Conservation (phyloP, 1,284 basidiomycete species). For the Chiua sp. region DNA sequence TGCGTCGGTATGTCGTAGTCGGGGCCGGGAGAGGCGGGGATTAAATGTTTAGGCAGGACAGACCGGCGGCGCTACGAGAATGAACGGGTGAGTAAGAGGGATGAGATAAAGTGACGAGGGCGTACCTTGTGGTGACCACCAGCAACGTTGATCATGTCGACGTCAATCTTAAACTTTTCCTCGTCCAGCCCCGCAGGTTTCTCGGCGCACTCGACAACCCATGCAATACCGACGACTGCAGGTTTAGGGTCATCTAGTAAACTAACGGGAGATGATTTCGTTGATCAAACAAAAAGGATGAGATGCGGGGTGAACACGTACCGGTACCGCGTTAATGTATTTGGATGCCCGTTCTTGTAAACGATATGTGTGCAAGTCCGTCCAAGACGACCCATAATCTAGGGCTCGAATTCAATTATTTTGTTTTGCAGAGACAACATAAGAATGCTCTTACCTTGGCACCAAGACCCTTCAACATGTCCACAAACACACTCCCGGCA, state of each 20-base stretch:
- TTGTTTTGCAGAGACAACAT: background rate
- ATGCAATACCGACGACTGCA: slow-evolving; percentile 85
- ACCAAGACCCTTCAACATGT: slow-evolving; percentile 83
- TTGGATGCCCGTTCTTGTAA: slow-evolving; percentile 85
- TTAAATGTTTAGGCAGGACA: slow-evolving; percentile 70
- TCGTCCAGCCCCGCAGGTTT: slow-evolving; percentile 71
- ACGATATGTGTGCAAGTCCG: slow-evolving; percentile 89
- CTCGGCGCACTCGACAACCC: slow-evolving; percentile 75
- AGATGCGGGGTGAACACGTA: slow-evolving; percentile 34
- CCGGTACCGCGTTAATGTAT: slow-evolving; percentile 81
- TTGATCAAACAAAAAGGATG: background rate
- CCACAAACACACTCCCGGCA: slow-evolving; percentile 81
- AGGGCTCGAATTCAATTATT: slow-evolving; percentile 9
- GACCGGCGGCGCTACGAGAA: slow-evolving; percentile 56
- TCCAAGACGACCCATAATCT: slow-evolving; percentile 70
- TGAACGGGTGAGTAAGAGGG: background rate
- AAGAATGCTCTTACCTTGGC: slow-evolving; percentile 71
- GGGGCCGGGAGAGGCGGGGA: slow-evolving; percentile 37
- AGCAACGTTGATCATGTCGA: slow-evolving; percentile 70
- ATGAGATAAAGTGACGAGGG: background rate
- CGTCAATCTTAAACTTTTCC: slow-evolving; percentile 67
- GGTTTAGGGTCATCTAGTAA: slow-evolving; percentile 75
- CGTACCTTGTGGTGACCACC: slow-evolving; percentile 69
- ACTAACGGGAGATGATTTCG: slow-evolving; percentile 36
- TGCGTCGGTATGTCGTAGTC: slow-evolving; percentile 21